Base-by-base conservation (phyloP, 2,329 filamentous ascomycete species). In the Cladobotryum protrusum region DNA sequence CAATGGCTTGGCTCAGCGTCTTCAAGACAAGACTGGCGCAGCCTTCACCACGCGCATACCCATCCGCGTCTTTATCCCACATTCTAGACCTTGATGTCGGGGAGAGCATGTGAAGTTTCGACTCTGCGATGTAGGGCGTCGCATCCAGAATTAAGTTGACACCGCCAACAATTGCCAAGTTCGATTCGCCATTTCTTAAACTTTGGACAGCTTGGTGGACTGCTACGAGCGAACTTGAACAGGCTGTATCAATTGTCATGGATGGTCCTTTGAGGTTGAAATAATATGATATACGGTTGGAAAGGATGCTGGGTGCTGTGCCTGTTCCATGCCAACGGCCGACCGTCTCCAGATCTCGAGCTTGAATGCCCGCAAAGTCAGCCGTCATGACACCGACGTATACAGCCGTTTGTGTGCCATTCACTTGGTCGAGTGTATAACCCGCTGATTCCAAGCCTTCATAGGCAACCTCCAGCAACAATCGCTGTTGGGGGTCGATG, bases 181-280 rank as follows among this genome's bases (percentile, higher is more conserved):
- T 32, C 3, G 29, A n/a, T 14, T 52, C 49, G 3, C 71, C 67
- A 6, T 19, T 14, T 14, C 55, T 41, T 5, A 59, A 39, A 5
- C 33, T 24, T 35, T 56, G 15, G 33, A 56, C 42, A 69, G 75
- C 43, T 13, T 72, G 63, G 53, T 78, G 72, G 0, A 78, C 59
- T 0, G 73, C 73, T 1, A 73, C 66, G 1, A 78, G 58, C 42
- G 68, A 72, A 15, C 70, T 68, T 0, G 74, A 77, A 50, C 76
- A 79, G 0, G 72, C 76, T 0, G 76, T 78, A 47, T 78, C 74
- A 2, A 78, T 64, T 1, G 74, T 75, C 56, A 76, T 62, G 5
- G 68, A 72, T 0, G 75, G 71, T 0, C 75, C 75, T 5, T 57
- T 56, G 49, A 75, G 68, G 56, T 78, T 66, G 52, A 72, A 76